Evolutionary conservation across 225 moss, liverwort and hornwort genomes (phyloP).

Genomic region (Pseudoscleropodium purum): DNA sequence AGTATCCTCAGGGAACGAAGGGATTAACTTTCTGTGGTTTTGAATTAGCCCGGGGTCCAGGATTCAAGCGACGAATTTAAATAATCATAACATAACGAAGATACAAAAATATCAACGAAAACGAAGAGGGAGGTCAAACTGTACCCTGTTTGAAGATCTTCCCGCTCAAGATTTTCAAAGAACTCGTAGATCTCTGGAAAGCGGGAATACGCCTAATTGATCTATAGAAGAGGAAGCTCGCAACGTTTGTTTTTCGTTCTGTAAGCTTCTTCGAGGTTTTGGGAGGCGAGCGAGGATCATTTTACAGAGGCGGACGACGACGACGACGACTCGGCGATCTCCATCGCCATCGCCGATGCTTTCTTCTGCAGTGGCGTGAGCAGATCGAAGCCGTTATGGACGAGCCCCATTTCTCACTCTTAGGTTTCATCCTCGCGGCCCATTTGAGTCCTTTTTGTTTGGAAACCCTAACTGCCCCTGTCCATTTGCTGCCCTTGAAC

Average conservation of each 20-base stretch:
- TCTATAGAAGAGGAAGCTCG: not conserved
- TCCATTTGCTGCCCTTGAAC: not conserved
- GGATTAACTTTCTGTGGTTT: not conserved
- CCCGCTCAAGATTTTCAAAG: rapidly evolving
- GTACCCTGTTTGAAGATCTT: rapidly evolving
- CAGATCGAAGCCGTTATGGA: not conserved
- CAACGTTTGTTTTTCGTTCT: not conserved
- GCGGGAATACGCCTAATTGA: not conserved
- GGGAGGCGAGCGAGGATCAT: not conserved
- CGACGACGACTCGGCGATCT: not conserved
- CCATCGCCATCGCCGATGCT: not conserved
- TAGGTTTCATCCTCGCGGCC: not conserved
- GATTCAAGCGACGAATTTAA: not conserved
- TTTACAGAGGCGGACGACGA: not conserved
- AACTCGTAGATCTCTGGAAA: not conserved
- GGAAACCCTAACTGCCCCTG: conserved; percentile 15
- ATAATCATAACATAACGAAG: not conserved
- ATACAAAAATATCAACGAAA: not conserved
- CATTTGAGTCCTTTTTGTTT: not conserved
- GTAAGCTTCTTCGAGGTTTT: not conserved
- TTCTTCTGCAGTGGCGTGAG: not conserved
- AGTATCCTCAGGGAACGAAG: not conserved
- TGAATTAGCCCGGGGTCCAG: not conserved
- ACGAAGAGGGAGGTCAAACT: not conserved
- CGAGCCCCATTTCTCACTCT: not conserved